Base-by-base conservation (phyloP, 768 basidiomycete species). In the Pisolithus albus region DNA sequence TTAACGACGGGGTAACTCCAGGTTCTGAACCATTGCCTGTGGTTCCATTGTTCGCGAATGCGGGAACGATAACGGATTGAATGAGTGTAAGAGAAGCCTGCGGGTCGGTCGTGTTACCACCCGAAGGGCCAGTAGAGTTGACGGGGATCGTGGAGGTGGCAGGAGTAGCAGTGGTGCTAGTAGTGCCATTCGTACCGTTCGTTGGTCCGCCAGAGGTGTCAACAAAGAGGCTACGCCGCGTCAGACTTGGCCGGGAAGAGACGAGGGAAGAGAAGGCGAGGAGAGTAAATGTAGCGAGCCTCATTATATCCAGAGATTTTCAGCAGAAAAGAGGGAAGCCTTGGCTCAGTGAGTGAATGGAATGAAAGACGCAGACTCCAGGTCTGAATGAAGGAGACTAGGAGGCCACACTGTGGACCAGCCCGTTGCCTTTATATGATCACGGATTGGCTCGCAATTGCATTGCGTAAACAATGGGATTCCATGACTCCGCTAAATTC, bases 1-100 rank as follows among this genome's bases (percentile, higher is more conserved):
- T 82, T 7, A 80, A 66, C 6, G 82, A 83, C 13, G 80, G 70
- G 21, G 75, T 74, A 64, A 83, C 75, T 26, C 79, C 81, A 49
- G 72, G 54, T 1, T 59, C 57, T 0, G 70, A 55, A 19, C 62
- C 56, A 24, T 53, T 59, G 21, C 38, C 49, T 15, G 59, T 56
- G 53, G 71, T 65, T 19, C 85, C 86, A 53, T 80, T 62, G 43
- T 79, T 68, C 15, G 69, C 73, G 52, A 85, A 83, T n/a, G 78
- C 78, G 4, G 60, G 54, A 11, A 80, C 78, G 51, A 88, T 72
- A 23, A 85, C 76, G 3, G 65, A 67, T 37, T 76, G 67, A 28
- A 73, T 59, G 41, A 81, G 75, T 10, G 72, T 73, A 46, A 69
- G 50, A 4, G 66, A 67, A 37, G 54, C 49, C 41, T 67, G 66